Conservation (phyloP, 257 asterid genomes). For the Solanum raphanifolium region DNA sequence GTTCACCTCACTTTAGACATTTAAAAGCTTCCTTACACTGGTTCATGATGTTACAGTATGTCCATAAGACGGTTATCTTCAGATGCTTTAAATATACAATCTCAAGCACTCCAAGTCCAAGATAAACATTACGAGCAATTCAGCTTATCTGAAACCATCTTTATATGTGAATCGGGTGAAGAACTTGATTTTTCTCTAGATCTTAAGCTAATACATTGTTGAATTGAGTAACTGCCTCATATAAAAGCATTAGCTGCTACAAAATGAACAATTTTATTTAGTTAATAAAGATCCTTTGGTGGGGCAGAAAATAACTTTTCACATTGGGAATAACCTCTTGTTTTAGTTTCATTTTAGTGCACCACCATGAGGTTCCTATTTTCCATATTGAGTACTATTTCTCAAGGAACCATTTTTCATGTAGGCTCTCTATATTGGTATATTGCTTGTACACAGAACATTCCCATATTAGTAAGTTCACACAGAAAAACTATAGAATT, state of each 20-base stretch:
- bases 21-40: not conserved
- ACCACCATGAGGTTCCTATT: not conserved
- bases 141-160: not conserved
- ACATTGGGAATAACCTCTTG: not conserved
- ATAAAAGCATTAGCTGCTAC: not conserved
- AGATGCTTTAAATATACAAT: not conserved
- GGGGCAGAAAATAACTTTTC: not conserved
- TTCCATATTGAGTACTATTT: not conserved
- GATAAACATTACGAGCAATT: not conserved
- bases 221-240: not conserved
- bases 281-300: not conserved
- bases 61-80: not conserved
- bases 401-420: not conserved
- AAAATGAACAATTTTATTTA: not conserved
- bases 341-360: not conserved
- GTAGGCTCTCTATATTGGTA: not conserved
- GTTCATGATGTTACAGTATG: not conserved
- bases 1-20: not conserved
- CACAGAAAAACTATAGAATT: not conserved
- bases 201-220: not conserved
- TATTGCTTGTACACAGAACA: not conserved
- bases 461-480: not conserved
- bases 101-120: not conserved
- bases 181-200: not conserved
- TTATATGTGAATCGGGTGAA: not conserved